A percentile compares a stretch with the other conserved stretches of the same genome.
Conservation (phyloP, 2,329 filamentous ascomycete genomes). For the Colletotrichum echinochloae region DNA sequence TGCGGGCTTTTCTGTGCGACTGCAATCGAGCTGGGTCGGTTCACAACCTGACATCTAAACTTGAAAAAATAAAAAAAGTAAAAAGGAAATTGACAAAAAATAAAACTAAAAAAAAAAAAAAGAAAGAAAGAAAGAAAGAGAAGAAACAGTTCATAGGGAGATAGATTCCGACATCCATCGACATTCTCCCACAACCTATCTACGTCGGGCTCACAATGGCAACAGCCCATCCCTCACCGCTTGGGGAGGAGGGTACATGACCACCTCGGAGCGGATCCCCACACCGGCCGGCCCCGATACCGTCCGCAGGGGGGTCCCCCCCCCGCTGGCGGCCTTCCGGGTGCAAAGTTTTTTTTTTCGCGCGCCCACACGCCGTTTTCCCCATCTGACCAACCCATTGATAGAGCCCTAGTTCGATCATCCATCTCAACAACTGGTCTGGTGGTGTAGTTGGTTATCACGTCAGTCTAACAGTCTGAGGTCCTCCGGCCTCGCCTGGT, state of each 20-base stretch:
- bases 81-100: too few relatives aligned
- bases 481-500: background rate
- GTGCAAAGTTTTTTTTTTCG: constrained; percentile 5
- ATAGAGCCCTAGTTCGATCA: background rate
- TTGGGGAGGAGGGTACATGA: background rate
- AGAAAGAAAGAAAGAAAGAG: too few relatives aligned
- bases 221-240: background rate
- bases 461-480: constrained; percentile 58
- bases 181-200: background rate
- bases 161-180: too few relatives aligned
- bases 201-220: background rate
- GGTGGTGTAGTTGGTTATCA: constrained; percentile 62
- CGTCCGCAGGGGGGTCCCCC: constrained; percentile 3
- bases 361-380: background rate
- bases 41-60: too few relatives aligned
- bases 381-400: background rate
- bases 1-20: too few relatives aligned
- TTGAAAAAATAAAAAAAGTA: too few relatives aligned
- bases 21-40: too few relatives aligned
- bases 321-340: background rate
- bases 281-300: background rate
- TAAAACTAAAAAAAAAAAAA: too few relatives aligned
- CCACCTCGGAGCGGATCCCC: background rate
- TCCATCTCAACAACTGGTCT: background rate
- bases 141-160: too few relatives aligned